These are phyloP conservation scores for Aurantiochytrium sp. DNA, from an alignment of 108 stramenopile genomes.

Conservation along the genomic window DNA sequence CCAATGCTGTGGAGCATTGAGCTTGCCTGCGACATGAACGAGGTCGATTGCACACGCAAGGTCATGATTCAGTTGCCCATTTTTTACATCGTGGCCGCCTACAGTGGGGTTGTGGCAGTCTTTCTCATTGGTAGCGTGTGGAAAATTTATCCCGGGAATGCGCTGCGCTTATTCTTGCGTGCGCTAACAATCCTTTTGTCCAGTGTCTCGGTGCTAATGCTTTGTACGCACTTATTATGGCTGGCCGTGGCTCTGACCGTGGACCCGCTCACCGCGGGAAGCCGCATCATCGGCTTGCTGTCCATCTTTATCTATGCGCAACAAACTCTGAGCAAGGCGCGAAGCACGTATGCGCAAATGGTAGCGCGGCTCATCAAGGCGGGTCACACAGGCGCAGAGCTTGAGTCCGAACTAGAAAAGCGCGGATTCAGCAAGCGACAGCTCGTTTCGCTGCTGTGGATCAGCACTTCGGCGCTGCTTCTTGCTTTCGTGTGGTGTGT, in stretches of 20 bases:
- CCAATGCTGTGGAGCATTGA: not conserved
- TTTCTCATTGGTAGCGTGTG: not conserved
- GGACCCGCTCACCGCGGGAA: not conserved
- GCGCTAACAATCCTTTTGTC: not conserved
- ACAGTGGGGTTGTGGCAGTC: not conserved
- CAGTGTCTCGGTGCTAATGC: not conserved
- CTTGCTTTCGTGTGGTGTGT: not conserved
- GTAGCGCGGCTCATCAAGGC: not conserved
- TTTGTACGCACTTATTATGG: not conserved
- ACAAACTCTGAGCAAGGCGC: not conserved
- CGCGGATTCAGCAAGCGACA: not conserved
- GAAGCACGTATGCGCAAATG: not conserved
- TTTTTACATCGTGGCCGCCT: not conserved
- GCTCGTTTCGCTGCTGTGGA: not conserved
- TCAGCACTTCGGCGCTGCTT: not conserved
- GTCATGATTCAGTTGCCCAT: not conserved
- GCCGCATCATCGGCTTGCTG: not conserved
- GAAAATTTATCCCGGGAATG: not conserved
- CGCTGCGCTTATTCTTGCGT: not conserved
- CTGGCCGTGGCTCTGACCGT: not conserved
- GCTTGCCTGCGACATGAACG: not conserved
- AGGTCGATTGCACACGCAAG: not conserved
- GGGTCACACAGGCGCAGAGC: not conserved
- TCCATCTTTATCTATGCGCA: not conserved
- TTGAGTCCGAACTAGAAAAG: not conserved